phyloP scores from a whole-genome alignment of 257 asterid genomes.

The Apocynum venetum region DNA sequence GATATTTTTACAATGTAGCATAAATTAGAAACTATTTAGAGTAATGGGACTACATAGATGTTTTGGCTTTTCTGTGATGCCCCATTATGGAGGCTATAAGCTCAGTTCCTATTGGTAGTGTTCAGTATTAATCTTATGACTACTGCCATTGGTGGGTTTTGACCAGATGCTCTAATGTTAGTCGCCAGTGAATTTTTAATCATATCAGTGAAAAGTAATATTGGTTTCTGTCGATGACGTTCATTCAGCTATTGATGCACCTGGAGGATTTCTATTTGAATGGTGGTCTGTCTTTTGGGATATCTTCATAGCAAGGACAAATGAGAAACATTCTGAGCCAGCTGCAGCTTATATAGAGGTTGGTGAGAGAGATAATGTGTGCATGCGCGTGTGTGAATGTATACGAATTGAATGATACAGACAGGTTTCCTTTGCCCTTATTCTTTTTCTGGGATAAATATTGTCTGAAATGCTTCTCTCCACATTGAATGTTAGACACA shows the following conservation, averaged over 20 bases:
- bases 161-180: neutral
- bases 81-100: neutral
- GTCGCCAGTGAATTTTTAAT: neutral
- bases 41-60: neutral
- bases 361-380: neutral
- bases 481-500: constrained; percentile 57
- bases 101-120: neutral
- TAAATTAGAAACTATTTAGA: neutral
- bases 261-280: constrained; percentile 97
- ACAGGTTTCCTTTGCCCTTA: neutral
- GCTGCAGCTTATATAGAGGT: constrained; percentile 99
- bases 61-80: neutral
- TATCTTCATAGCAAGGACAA: constrained; percentile 95
- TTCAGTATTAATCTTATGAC: neutral
- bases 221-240: neutral
- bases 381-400: neutral
- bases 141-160: neutral
- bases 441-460: neutral
- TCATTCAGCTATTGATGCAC: constrained; percentile 91
- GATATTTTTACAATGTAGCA: neutral
- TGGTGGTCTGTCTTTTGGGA: constrained; percentile 99
- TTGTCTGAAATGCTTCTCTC: neutral
- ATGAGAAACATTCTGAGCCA: constrained; percentile 97
- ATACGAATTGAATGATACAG: neutral
- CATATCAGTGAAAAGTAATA: neutral